phyloP scores from a whole-genome alignment of 805 yeast genomes.

The Candida endomychidarum region DNA sequence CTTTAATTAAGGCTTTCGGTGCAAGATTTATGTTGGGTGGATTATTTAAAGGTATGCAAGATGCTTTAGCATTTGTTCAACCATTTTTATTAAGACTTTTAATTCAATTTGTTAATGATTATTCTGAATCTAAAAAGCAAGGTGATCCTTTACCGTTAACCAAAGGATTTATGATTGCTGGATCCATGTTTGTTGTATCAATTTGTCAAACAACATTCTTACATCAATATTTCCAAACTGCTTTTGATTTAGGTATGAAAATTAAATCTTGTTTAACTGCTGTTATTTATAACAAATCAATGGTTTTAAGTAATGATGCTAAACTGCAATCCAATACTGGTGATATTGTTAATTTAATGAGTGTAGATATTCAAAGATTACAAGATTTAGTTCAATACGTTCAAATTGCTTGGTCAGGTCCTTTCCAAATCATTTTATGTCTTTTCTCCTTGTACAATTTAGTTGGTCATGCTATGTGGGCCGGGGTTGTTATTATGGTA shows the following conservation, averaged over 20 bases:
- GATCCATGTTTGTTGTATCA: constrained; percentile 72
- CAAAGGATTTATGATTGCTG: constrained; percentile 72
- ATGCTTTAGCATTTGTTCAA: constrained; percentile 56
- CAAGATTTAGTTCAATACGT: constrained; percentile 80
- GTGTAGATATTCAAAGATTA: constrained; percentile 87
- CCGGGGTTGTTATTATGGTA: constrained; percentile 80
- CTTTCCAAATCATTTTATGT: constrained; percentile 81
- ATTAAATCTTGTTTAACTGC: constrained; percentile 69
- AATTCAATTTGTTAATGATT: constrained; percentile 36
- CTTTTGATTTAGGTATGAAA: constrained; percentile 75
- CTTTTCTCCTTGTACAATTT: constrained; percentile 67
- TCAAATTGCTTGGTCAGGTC: constrained; percentile 88
- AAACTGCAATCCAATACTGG: constrained; percentile 77
- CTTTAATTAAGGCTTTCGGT: constrained; percentile 74
- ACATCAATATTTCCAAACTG: constrained; percentile 77
- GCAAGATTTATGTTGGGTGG: constrained; percentile 69
- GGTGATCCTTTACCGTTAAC: constrained; percentile 60
- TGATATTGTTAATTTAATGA: constrained; percentile 91
- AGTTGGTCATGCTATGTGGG: constrained; percentile 92
- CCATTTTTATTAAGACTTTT: constrained; percentile 31
- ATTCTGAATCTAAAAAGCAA: constrained; percentile 31
- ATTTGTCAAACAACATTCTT: constrained; percentile 73
- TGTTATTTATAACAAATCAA: constrained; percentile 64
- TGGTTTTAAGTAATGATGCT: constrained; percentile 69
- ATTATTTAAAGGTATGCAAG: constrained; percentile 69